Evolutionary conservation across 495 filamentous ascomycete species (phyloP).

Genomic region (Choiromyces venosus): DNA sequence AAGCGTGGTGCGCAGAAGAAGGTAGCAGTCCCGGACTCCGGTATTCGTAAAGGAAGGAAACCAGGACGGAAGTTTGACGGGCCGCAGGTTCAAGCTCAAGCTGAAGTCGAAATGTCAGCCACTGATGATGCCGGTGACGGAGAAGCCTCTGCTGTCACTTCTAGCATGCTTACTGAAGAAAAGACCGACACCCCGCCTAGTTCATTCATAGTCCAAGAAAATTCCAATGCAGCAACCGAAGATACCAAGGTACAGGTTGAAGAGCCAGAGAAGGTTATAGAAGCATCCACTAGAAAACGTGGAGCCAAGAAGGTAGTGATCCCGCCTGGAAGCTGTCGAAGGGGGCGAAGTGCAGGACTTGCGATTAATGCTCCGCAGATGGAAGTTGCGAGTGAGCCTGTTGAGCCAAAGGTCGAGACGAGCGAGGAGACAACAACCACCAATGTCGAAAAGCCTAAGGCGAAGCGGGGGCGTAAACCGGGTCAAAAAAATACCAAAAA

Average conservation of each 20-base stretch:
- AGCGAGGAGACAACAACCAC: not conserved
- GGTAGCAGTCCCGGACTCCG: not conserved
- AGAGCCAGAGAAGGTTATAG: not conserved
- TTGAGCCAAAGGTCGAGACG: not conserved
- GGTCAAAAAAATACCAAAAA: not conserved
- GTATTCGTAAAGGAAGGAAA: not conserved
- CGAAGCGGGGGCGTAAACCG: constrained; percentile 1
- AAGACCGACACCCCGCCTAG: not conserved
- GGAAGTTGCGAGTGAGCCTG: not conserved
- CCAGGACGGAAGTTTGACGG: not conserved
- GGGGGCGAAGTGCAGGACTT: not conserved
- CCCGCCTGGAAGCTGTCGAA: not conserved
- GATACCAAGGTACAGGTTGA: not conserved
- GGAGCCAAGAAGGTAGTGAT: not conserved
- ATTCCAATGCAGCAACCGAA: not conserved
- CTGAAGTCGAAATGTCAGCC: not conserved
- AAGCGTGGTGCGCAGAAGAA: not conserved
- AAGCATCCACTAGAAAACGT: not conserved
- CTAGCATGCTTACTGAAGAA: not conserved
- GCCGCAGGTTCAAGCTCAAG: not conserved
- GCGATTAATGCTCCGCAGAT: not conserved
- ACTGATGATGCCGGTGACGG: not conserved
- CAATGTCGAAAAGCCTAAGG: not conserved
- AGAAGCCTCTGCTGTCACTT: not conserved
- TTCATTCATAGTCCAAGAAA: not conserved